phyloP scores from a whole-genome alignment of 176 grass and related monocot species.

The Chrysopogon serrulatus region DNA sequence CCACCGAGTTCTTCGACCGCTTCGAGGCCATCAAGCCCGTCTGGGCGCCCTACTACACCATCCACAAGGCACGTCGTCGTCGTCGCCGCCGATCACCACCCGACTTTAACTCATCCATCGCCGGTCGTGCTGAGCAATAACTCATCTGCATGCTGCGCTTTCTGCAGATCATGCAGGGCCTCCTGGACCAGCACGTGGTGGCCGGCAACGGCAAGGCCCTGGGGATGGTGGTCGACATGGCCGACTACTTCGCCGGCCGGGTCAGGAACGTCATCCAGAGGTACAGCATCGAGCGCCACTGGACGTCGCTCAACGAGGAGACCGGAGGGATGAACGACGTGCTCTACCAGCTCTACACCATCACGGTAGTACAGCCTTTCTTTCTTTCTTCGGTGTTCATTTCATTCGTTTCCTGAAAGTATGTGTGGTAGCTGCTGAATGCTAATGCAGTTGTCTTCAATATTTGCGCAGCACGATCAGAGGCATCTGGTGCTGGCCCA shows the following conservation, averaged over 20 bases:
- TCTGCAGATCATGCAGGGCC: conserved; percentile 84
- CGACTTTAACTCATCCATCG: background rate
- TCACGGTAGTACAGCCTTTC: conserved; percentile 41
- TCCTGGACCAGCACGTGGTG: conserved; percentile 73
- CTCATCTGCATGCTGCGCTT: background rate
- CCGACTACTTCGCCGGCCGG: conserved; percentile 71
- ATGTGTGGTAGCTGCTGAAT: background rate
- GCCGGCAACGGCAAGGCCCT: conserved; percentile 62
- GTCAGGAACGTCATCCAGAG: conserved; percentile 66
- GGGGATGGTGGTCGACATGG: conserved; percentile 71
- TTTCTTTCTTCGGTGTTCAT: background rate
- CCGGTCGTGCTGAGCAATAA: background rate
- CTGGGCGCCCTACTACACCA: conserved; percentile 98
- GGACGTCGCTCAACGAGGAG: conserved; percentile 92
- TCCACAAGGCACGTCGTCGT: conserved; percentile 61
- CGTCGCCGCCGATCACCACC: background rate
- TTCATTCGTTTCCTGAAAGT: background rate
- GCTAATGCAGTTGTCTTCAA: background rate
- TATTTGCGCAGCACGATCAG: conserved; percentile 56
- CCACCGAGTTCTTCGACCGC: conserved; percentile 87
- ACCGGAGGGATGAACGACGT: conserved; percentile 99
- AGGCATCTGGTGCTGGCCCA: conserved; percentile 78
- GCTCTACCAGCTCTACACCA: conserved; percentile 81
- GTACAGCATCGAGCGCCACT: conserved; percentile 85
- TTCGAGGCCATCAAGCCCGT: conserved; percentile 79